A percentile compares a stretch with the other conserved stretches of the same genome.
phyloP scores from a whole-genome alignment of 257 asterid species.

The Cinchona pubescens region DNA sequence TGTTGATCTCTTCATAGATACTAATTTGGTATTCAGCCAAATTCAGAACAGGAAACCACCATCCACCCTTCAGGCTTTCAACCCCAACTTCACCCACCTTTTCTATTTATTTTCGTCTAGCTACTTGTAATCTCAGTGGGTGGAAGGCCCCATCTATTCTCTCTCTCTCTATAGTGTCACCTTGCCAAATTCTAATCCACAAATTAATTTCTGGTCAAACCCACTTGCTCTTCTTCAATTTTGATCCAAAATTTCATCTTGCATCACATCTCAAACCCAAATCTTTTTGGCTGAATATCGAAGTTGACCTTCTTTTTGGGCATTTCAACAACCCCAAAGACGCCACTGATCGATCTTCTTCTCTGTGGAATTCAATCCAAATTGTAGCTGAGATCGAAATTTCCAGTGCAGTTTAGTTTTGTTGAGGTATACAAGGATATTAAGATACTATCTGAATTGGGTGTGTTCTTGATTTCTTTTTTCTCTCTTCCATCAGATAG shows the following conservation, averaged over 20 bases:
- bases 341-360: neutral
- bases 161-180: neutral
- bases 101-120: neutral
- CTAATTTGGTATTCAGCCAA: neutral
- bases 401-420: neutral
- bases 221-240: conserved; percentile 8
- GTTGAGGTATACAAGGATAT: neutral
- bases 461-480: neutral
- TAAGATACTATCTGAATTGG: neutral
- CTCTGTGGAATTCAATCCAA: neutral
- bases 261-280: neutral
- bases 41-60: conserved; percentile 18
- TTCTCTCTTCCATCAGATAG: too few relatives aligned
- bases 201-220: conserved; percentile 12
- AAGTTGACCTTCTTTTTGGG: neutral
- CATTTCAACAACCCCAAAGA: neutral
- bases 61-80: conserved; percentile 6
- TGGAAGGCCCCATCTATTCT: conserved; percentile 7
- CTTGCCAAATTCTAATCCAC: neutral
- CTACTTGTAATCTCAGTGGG: conserved; percentile 11
- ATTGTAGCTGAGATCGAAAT: neutral
- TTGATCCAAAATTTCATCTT: conserved; percentile 1
- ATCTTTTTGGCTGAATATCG: neutral
- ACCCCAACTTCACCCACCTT: neutral
- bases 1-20: neutral